phyloP scores from a whole-genome alignment of 805 yeast genomes.

The Saccharomyces mikatae region DNA sequence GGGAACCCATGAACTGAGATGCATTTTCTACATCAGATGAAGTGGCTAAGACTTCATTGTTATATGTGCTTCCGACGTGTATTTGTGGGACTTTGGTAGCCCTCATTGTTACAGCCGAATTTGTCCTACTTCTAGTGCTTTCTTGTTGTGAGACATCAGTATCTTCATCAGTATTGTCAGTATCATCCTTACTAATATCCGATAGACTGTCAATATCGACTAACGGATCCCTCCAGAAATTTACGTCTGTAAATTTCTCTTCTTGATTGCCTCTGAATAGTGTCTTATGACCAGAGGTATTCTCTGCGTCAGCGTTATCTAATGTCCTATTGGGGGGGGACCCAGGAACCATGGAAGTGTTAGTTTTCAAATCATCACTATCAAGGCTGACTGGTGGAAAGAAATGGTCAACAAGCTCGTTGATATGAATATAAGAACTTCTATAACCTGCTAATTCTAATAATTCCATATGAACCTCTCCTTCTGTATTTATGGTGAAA shows the following conservation, averaged over 20 bases:
- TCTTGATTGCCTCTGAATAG: constrained; percentile 22
- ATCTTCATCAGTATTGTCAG: constrained; percentile 7
- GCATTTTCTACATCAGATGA: neutral
- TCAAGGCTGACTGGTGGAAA: constrained; percentile 71
- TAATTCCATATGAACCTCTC: constrained; percentile 95
- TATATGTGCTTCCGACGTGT: neutral
- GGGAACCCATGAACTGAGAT: neutral
- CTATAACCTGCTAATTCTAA: constrained; percentile 88
- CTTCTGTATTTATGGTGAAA: constrained; percentile 91
- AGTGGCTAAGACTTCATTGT: neutral
- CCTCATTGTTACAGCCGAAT: neutral
- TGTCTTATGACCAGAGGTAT: constrained; percentile 13
- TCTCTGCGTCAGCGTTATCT: constrained; percentile 11
- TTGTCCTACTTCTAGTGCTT: constrained; percentile 4
- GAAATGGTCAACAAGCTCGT: constrained; percentile 92
- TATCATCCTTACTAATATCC: constrained; percentile 39
- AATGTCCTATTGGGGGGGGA: constrained; percentile 19
- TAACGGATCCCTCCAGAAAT: constrained; percentile 85
- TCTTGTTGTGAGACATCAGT: constrained; percentile 2
- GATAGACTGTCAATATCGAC: constrained; percentile 52
- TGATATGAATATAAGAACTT: constrained; percentile 79
- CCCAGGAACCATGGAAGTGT: constrained; percentile 27
- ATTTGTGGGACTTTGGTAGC: neutral
- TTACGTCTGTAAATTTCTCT: constrained; percentile 68
- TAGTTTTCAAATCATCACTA: constrained; percentile 27